Base-by-base conservation (phyloP, 202 grass and related monocot species). In the Zizania palustris region DNA sequence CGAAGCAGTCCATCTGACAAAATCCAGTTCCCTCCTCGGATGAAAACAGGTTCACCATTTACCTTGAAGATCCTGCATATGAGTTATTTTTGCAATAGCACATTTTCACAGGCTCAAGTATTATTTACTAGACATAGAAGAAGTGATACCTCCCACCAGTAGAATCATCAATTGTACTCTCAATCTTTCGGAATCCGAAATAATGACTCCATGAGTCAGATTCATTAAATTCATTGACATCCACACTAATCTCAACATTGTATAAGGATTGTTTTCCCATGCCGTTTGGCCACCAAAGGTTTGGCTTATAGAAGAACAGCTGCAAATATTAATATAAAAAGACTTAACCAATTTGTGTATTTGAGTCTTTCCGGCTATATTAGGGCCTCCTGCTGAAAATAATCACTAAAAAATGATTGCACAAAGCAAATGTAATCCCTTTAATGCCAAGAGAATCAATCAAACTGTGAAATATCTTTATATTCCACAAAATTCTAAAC, bases 21-120 rank as follows among this genome's bases (percentile, higher is more conserved):
- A 89, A 97, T 97, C 93, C 93, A 97, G 56, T 97, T 97, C 70
- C 93, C 93, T 46, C 93, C 93, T 85, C 93, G 84, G 41, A 97
- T 89, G 67, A 97, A 97, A 85, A 97, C n/a, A 79, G 65, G 86
- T 77, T 97, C 77, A 63, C 93, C 88, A 57, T 97, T 97, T 83
- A 97, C 88, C 81, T 91, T 97, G 82, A 93, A 93, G 59, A 97
- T 76, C 84, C 93, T 97, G 83, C 21, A 83, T 7, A 83, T 45
- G 35, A 78, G 56, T 45, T 64, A 45, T 28, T 51, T 74, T 82
- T 65, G 46, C 33, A 72, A 49, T 79, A 45, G 6, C 45, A 69
- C 14, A 33, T 49, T 82, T 37, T 69, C 79, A 77, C 22, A 34
- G 71, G 39, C 38, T 67, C 39, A 36, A 55, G 42, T 60, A 45